Evolutionary conservation across 2,329 filamentous ascomycete species (phyloP), one percentile per base, ranked within the genome.

Genomic region (Cordyceps farinosa): DNA sequence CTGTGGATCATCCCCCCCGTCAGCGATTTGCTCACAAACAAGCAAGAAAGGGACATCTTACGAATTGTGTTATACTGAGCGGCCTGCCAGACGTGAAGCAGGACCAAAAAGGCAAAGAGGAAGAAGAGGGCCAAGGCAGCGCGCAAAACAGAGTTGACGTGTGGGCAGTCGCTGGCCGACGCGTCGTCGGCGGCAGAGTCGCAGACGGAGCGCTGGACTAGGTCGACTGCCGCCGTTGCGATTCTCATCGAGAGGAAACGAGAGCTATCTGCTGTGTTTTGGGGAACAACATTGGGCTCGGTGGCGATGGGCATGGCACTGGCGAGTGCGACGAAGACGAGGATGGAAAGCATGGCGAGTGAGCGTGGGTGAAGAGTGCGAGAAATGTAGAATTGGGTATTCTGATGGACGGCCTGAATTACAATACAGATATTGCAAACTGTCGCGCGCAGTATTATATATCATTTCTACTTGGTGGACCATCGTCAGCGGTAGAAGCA

Each of bases 1-100:
- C 58, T 61, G 58, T 44, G 45, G 15, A 42, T 50, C 22, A 22
- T 22, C 22, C 32, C 22, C 7, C 22, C 8, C 22, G 58, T 53
- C 29, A 61, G 50, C 38, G 27, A 17, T 32, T 30, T 13, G 5
- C n/a, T 29, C 22, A 53, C 15, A 11, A 3, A 7, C 36, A 1
- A 42, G 13, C 4, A 29, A 36, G 13, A 17, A 7, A 40, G 10
- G 30, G 42, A 15, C 3, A 4, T 50, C 55, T n/a, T 45, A 61
- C 62, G 42, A 17, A 64, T 47, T 52, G 32, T 64, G 45, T 55
- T 51, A 10, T 55, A 61, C 22, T 29, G 52, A 13, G 57, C 57
- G 2, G 51, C 62, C 44, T 64, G 62, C 42, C 56, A 56, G 48
- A 64, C 30, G 15, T 64, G 62, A 8, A 64, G 5, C 7, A 56